A percentile compares a stretch with the other conserved stretches of the same genome.
phyloP scores from a whole-genome alignment of 179 eudicot species.

The Patellifolia procumbens region DNA sequence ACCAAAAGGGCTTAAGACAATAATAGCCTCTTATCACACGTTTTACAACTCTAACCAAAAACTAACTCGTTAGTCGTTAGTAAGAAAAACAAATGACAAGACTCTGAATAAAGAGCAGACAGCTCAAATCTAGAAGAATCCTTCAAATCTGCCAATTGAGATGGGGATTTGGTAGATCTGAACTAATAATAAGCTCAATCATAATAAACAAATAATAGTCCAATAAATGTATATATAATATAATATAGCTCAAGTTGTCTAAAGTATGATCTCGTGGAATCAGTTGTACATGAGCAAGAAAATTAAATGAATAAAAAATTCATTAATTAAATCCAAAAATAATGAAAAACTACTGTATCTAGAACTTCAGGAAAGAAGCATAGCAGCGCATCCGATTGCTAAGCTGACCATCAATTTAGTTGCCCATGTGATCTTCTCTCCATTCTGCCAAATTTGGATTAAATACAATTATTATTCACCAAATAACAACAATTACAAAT shows the following conservation, averaged over 20 bases:
- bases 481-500: not conserved
- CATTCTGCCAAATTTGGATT: constrained; percentile 53
- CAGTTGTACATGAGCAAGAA: not conserved
- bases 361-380: constrained; percentile 41
- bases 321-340: not conserved
- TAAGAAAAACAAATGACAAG: no score
- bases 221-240: constrained; percentile 21
- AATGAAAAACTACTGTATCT: not conserved
- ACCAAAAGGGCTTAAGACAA: no score
- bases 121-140: not conserved
- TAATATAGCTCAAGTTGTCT: not conserved
- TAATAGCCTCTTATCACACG: no score
- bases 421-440: constrained; percentile 58
- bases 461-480: not conserved
- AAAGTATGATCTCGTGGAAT: constrained; percentile 14
- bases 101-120: not conserved
- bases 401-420: constrained; percentile 49
- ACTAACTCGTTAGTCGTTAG: no score
- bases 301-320: constrained; percentile 32
- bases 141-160: not conserved
- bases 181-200: constrained; percentile 1
- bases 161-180: constrained; percentile 1
- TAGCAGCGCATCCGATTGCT: constrained; percentile 51
- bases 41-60: no score
- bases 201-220: not conserved